Conservation (phyloP, 495 filamentous ascomycete genomes). For the Jackrogersella minutella region DNA sequence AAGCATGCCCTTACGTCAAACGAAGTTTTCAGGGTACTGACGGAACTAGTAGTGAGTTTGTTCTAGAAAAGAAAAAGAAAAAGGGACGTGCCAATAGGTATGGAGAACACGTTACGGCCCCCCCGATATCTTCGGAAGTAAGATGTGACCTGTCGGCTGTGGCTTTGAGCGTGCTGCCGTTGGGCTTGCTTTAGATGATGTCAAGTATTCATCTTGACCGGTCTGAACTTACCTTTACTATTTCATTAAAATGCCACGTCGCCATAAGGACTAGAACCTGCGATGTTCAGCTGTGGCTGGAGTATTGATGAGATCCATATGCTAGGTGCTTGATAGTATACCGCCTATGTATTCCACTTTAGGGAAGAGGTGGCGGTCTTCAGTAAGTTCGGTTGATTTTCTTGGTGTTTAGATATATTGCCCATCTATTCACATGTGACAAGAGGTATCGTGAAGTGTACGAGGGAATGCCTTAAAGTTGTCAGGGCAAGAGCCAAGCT, state of each 20-base stretch:
- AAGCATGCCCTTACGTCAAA: too few species aligned
- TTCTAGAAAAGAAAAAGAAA: too few species aligned
- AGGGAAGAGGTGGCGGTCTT: too few species aligned
- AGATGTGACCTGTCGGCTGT: conserved; percentile 10
- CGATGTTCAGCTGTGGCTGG: not conserved
- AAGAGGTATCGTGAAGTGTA: too few species aligned
- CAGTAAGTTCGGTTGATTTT: too few species aligned
- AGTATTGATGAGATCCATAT: not conserved
- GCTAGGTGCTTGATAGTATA: not conserved
- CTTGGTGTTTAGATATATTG: too few species aligned
- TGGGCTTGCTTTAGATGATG: not conserved
- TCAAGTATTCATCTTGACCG: too few species aligned
- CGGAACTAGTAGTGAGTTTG: too few species aligned
- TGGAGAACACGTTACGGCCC: not conserved
- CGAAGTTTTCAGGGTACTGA: too few species aligned
- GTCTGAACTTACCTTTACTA: not conserved
- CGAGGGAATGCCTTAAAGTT: not conserved
- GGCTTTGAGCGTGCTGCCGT: conserved; percentile 4
- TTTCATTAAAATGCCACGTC: not conserved
- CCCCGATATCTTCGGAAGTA: not conserved
- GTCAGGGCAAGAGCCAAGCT: not conserved
- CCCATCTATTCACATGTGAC: not conserved
- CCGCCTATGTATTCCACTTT: too few species aligned
- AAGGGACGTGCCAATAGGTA: not conserved
- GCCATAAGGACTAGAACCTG: not conserved